phyloP scores from a whole-genome alignment of 139 green algal species.

The Closterium sp. region DNA sequence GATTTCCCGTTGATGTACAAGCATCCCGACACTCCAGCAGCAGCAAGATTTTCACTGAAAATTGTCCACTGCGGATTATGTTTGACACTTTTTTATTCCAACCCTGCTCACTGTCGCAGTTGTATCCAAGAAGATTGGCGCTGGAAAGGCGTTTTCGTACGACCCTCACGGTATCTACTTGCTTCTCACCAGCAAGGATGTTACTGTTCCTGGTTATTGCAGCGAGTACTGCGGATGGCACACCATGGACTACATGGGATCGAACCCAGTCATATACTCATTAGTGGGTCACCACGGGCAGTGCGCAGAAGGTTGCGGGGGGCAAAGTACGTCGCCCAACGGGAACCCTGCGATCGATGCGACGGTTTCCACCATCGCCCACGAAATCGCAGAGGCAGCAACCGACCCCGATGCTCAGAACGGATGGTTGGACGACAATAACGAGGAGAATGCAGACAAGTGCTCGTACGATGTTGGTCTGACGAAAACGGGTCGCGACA shows the following conservation, averaged over 20 bases:
- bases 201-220: not conserved
- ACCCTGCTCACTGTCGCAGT: not conserved
- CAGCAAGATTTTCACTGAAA: too few species aligned
- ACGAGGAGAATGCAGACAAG: not conserved
- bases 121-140: not conserved
- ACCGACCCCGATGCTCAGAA: not conserved
- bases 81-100: too few species aligned
- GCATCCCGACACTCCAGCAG: too few species aligned
- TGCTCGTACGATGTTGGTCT: not conserved
- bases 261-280: not conserved
- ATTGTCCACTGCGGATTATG: too few species aligned
- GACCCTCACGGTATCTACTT: not conserved
- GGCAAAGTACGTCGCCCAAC: not conserved
- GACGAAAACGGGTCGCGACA: not conserved
- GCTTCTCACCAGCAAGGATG: not conserved
- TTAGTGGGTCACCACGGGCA: not conserved
- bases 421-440: not conserved
- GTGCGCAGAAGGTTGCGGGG: not conserved
- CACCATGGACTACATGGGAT: not conserved
- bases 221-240: not conserved
- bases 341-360: constrained; percentile 4
- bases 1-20: too few species aligned
- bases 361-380: not conserved
- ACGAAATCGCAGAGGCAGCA: not conserved
- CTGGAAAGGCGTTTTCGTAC: not conserved